Evolutionary conservation across 805 yeast genomes (phyloP).

Genomic region (Pichia kluyveri): DNA sequence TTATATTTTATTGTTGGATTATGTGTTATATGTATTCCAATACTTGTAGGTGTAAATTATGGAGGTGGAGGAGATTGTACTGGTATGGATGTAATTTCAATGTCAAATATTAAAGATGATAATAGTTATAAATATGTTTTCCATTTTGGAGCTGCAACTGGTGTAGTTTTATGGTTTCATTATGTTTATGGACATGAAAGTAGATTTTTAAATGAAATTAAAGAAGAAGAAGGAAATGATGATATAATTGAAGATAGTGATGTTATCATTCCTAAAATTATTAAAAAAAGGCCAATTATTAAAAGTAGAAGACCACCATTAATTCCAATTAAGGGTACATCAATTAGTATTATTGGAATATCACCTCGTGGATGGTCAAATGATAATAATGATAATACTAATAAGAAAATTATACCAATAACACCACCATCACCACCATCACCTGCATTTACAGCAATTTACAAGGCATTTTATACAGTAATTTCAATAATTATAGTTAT

Average conservation of each 20-base stretch:
- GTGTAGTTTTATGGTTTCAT: conserved; percentile 50
- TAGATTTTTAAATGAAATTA: conserved; percentile 28
- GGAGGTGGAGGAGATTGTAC: not conserved
- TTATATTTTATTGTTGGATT: conserved; percentile 41
- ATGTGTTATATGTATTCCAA: conserved; percentile 45
- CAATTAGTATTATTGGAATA: not conserved
- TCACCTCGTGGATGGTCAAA: not conserved
- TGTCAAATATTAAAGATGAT: conserved; percentile 55
- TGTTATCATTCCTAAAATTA: too few relatives aligned
- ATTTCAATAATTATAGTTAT: not conserved
- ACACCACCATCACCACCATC: not conserved
- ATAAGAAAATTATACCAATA: too few relatives aligned
- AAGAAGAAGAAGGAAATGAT: not conserved
- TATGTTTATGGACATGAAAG: conserved; percentile 49
- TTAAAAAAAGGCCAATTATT: too few relatives aligned
- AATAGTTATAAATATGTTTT: conserved; percentile 43
- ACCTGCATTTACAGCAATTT: not conserved
- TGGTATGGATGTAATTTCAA: conserved; percentile 62
- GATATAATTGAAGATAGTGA: not conserved
- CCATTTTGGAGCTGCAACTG: conserved; percentile 53
- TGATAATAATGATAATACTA: too few relatives aligned
- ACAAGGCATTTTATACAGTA: not conserved
- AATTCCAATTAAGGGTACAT: not conserved
- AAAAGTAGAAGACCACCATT: not conserved
- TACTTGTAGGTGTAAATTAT: not conserved